Base-by-base conservation (phyloP, 805 yeast species). In the Tetrapisispora namnaoensis region DNA sequence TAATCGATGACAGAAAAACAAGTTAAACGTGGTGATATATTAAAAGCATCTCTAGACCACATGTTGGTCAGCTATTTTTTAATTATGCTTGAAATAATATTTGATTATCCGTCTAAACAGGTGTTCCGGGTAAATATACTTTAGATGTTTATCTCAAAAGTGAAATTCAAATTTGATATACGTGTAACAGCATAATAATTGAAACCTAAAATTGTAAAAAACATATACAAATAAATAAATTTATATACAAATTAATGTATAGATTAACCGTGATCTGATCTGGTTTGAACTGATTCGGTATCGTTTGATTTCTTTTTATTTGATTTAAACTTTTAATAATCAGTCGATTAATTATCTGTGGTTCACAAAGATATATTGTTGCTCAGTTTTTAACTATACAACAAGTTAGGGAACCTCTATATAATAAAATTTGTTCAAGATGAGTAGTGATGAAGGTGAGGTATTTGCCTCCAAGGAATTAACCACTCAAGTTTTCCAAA, bases 391-490 rank as follows among this genome's bases (percentile, higher is more conserved):
- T 10, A 10, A 38, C 10, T 21, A 38, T 38, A 22, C 6, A 22
- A 14, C 22, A n/a, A n/a, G 24, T 27, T n/a, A 27, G n/a, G 35
- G 35, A 32, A 13, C 35, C 35, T 32, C 35, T 14, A 32, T 13
- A 32, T 32, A 32, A 32, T 5, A 32, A 14, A 7, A 32, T 32
- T 13, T 6, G 3, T 42, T 16, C n/a, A 42, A 42, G 14, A 58
- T 59, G 66, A 63, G 59, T 39, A 49, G 55, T 45, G 65, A 60
- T 39, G 65, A 61, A 14, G 68, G 68, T 51, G 68, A 65, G 49
- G 58, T 57, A 2, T 61, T 56, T 47, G 90, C 88, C 40, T 68
- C 80, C 45, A 81, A 81, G 61, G 89, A 83, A 56, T 85, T 83
- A 58, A 82, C 83, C 47, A 75, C 75, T 43, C 74, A 74, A 45